Evolutionary conservation across 805 yeast genomes (phyloP).

Genomic region (Hanseniaspora valbyensis): DNA sequence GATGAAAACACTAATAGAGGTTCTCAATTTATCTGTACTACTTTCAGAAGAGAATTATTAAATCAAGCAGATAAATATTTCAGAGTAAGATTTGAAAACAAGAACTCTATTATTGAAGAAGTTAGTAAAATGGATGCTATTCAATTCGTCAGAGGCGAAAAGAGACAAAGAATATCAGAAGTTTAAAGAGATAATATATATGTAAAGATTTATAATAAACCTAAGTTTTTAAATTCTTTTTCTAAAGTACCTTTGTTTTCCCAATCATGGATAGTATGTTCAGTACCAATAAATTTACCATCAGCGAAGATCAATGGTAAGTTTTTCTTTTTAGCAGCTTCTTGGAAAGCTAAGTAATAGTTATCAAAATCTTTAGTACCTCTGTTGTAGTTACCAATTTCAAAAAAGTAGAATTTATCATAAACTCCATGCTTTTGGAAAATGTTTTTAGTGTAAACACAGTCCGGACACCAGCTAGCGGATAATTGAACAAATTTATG

Average conservation of each 20-base stretch:
- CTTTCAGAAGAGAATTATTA: constrained; percentile 88
- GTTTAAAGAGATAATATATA: constrained; percentile 16
- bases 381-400: constrained; percentile 28
- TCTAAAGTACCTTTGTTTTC: constrained; percentile 24
- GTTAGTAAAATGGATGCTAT: constrained; percentile 65
- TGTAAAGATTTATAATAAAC: constrained; percentile 18
- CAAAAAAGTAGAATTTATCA: constrained; percentile 44
- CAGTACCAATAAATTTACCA: constrained; percentile 30
- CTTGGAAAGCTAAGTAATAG: constrained; percentile 28
- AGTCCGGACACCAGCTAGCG: constrained; percentile 73
- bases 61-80: constrained; percentile 76
- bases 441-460: constrained; percentile 48
- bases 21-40: constrained; percentile 92
- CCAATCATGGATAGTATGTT: constrained; percentile 24
- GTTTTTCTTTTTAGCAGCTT: constrained; percentile 25
- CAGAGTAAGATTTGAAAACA: constrained; percentile 75
- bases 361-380: constrained; percentile 22
- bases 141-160: constrained; percentile 62
- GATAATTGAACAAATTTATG: constrained; percentile 48
- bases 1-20: constrained; percentile 21
- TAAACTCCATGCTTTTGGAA: constrained; percentile 44
- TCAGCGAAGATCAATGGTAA: constrained; percentile 28
- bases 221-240: constrained; percentile 24
- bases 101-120: constrained; percentile 66
- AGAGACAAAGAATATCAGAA: constrained; percentile 22